These are phyloP conservation scores for Plasmodium falciparum DNA, from an alignment of 169 alveolate species.

Conservation along the genomic window DNA sequence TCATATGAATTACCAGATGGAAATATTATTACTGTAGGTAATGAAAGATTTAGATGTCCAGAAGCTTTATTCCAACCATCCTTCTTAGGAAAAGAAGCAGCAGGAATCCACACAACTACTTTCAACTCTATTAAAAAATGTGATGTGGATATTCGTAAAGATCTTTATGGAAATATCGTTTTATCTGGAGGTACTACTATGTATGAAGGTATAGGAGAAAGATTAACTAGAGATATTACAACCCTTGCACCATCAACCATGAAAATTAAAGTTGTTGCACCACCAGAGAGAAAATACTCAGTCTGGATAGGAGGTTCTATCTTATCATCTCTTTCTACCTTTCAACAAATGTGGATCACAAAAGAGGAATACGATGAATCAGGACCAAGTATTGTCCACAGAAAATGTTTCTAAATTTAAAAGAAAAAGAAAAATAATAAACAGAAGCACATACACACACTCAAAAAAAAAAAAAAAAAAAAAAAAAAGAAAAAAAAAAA, in stretches of 20 bases:
- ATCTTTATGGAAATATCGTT: conserved; percentile 95
- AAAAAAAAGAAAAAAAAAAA: no score
- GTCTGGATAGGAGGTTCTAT: conserved; percentile 99
- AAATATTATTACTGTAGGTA: conserved; percentile 94
- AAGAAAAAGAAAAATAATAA: no score
- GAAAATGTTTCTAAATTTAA: conserved; percentile 95
- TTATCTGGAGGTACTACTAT: conserved; percentile 98
- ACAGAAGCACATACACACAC: no score
- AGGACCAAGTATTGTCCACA: conserved; percentile 98
- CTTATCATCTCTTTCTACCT: conserved; percentile 95
- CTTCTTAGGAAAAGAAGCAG: conserved; percentile 94
- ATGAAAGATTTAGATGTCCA: conserved; percentile 98
- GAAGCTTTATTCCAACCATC: conserved; percentile 98
- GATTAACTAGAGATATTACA: conserved; percentile 97
- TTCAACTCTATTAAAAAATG: conserved; percentile 92
- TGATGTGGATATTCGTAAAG: conserved; percentile 97
- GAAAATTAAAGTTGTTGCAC: conserved; percentile 98
- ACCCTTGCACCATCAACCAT: conserved; percentile 97
- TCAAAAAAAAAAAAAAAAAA: no score
- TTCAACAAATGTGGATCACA: conserved; percentile 99
- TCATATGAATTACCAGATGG: conserved; percentile 99
- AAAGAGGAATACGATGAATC: conserved; percentile 98
- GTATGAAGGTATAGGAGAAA: conserved; percentile 97
- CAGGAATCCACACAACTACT: conserved; percentile 96
- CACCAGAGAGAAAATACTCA: conserved; percentile 98